Percentiles rank a stretch among this genome's conserved stretches.
phyloP scores from a whole-genome alignment of 129 eudicot genomes.

The Escallonia herrerae region DNA sequence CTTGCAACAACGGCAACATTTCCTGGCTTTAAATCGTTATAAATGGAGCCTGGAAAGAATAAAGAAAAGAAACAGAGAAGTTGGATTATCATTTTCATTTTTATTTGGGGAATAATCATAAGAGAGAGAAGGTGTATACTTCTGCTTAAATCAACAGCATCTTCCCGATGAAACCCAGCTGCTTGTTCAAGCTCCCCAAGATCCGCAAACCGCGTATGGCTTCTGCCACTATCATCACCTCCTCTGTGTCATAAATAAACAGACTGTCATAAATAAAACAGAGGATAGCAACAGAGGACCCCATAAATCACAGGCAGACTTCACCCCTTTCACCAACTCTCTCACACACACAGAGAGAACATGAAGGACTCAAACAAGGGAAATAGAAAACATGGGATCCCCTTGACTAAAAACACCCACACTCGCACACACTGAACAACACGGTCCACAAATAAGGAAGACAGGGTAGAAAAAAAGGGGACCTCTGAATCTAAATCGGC shows the following conservation, averaged over 20 bases:
- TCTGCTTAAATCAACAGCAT: conserved; percentile 83
- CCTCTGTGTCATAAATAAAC: conserved; percentile 16
- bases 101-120: background rate
- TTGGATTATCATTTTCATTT: background rate
- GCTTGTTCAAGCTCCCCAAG: conserved; percentile 67
- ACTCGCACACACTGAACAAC: no score
- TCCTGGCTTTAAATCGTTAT: conserved; percentile 46
- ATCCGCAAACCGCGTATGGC: conserved; percentile 42
- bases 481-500: no score
- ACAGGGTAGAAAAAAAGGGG: no score
- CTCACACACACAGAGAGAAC: no score
- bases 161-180: conserved; percentile 49
- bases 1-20: conserved; percentile 41
- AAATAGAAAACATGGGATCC: no score
- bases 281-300: no score
- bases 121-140: conserved; percentile 30
- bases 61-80: conserved; percentile 5
- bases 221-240: conserved; percentile 41
- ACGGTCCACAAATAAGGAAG: no score
- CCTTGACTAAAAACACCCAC: no score
- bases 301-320: no score
- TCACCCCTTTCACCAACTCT: no score
- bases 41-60: conserved; percentile 45
- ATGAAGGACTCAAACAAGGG: no score
- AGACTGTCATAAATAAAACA: background rate